phyloP scores from a whole-genome alignment of 257 asterid species.

The Rehmannia glutinosa region DNA sequence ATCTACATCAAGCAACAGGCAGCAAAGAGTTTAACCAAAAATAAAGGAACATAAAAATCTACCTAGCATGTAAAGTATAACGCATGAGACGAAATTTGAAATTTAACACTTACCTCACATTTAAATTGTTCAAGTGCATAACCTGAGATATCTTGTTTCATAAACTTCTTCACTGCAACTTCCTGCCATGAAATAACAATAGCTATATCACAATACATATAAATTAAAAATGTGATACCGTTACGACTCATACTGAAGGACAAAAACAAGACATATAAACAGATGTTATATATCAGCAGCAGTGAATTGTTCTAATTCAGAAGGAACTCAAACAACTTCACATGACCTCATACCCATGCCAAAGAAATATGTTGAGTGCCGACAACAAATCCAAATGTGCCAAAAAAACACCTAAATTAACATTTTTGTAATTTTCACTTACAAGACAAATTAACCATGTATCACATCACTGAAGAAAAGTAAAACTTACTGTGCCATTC shows the following conservation, averaged over 20 bases:
- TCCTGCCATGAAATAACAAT: conserved; percentile 51
- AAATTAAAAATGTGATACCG: background rate
- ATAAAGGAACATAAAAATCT: background rate
- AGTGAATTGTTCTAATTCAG: background rate
- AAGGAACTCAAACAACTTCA: background rate
- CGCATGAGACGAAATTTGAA: background rate
- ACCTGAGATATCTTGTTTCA: conserved; percentile 96
- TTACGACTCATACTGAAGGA: background rate
- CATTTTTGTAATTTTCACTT: background rate
- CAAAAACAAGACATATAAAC: background rate
- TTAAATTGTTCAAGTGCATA: conserved; percentile 85
- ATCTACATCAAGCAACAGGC: conserved; percentile 48
- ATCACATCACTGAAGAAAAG: conserved; percentile 11
- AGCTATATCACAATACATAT: background rate
- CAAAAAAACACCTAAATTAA: background rate
- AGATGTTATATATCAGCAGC: background rate
- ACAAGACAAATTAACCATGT: background rate
- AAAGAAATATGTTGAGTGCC: background rate
- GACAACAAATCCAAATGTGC: conserved; percentile 1
- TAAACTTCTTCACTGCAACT: conserved; percentile 95
- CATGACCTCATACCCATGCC: background rate
- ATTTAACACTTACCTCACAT: conserved; percentile 64
- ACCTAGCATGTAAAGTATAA: conserved; percentile 5
- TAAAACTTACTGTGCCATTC: conserved; percentile 87
- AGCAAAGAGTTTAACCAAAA: conserved; percentile 9